phyloP scores from a whole-genome alignment of 495 filamentous ascomycete genomes.

The Hypoxylon crocopeplum region DNA sequence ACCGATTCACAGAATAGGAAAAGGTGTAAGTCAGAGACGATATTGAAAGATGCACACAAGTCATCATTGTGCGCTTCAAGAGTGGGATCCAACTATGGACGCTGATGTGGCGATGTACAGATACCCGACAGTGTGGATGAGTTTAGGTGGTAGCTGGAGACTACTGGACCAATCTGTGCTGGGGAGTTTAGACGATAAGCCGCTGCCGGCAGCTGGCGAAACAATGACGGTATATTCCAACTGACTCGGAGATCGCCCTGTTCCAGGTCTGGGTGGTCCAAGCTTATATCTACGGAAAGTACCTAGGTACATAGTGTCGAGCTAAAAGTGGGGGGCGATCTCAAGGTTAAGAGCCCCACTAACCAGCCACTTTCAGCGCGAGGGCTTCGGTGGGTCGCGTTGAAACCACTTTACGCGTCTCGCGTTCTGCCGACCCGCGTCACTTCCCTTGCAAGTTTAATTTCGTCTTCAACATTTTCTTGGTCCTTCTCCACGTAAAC shows the following conservation, averaged over 20 bases:
- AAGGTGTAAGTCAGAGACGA: neutral
- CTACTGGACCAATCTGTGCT: too few species aligned
- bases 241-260: slow-evolving; percentile 50
- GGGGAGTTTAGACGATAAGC: slow-evolving; percentile 11
- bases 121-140: slow-evolving; percentile 6
- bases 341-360: neutral
- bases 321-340: too few species aligned
- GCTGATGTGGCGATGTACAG: slow-evolving; percentile 30
- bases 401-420: slow-evolving; percentile 40
- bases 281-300: neutral
- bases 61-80: slow-evolving; percentile 15
- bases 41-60: slow-evolving; percentile 1
- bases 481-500: slow-evolving; percentile 8
- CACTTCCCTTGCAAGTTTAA: slow-evolving; percentile 35
- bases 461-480: slow-evolving; percentile 20
- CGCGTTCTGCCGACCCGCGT: slow-evolving; percentile 39
- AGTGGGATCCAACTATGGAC: slow-evolving; percentile 19
- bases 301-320: slow-evolving; percentile 4
- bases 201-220: slow-evolving; percentile 9
- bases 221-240: slow-evolving; percentile 2
- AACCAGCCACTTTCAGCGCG: neutral
- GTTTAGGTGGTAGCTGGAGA: too few species aligned
- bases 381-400: slow-evolving; percentile 1
- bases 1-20: neutral
- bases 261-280: slow-evolving; percentile 38